These are phyloP conservation scores for Rosa lucieae DNA, from an alignment of 306 rosid species.

Conservation along the genomic window DNA sequence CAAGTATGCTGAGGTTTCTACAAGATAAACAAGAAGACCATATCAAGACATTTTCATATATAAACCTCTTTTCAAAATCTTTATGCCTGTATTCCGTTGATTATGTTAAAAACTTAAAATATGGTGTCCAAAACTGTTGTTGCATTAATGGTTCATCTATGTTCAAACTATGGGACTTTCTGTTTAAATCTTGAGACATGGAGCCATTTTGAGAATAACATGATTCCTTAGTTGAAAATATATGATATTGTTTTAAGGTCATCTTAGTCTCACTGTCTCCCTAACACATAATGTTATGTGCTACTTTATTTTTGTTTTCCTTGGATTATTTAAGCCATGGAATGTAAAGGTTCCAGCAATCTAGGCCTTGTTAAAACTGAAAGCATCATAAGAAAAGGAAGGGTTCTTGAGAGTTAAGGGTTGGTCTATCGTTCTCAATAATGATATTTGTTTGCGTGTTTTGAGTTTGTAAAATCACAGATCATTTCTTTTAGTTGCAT, in stretches of 20 bases:
- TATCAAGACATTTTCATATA: not conserved
- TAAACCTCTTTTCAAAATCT: not conserved
- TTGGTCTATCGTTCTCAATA: not conserved
- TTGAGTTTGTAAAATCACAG: not conserved
- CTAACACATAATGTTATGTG: not conserved
- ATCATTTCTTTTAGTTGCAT: not conserved
- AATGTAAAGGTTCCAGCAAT: not conserved
- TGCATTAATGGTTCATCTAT: not conserved
- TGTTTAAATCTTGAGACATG: not conserved
- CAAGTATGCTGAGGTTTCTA: not conserved
- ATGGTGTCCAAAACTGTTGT: not conserved
- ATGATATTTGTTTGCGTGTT: not conserved
- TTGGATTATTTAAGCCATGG: not conserved
- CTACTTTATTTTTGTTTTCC: not conserved
- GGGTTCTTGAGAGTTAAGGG: not conserved
- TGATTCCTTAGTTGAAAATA: not conserved
- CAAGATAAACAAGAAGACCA: not conserved
- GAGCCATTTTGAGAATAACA: not conserved
- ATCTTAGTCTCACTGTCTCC: not conserved
- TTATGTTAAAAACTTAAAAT: no score
- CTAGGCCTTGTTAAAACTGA: not conserved
- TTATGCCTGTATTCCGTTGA: not conserved
- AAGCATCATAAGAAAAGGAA: not conserved
- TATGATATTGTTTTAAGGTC: no score
- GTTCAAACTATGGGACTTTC: conserved; percentile 1